Evolutionary conservation across 2,329 filamentous ascomycete genomes (phyloP), one percentile per base, ranked within the genome.

Genomic region (Monosporascus sp.): DNA sequence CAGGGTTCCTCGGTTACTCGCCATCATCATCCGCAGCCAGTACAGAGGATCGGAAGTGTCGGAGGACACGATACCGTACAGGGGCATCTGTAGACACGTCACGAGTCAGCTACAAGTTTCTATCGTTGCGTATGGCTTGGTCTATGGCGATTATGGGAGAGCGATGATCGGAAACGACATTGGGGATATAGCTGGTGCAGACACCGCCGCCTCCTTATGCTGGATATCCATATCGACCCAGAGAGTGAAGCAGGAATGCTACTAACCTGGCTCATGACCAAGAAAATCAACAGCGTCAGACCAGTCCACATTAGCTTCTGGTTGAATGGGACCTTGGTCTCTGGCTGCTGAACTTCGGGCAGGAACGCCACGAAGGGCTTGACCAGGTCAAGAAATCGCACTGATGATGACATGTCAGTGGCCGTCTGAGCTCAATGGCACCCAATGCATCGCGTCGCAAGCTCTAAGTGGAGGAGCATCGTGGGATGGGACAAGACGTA

Each of bases 1-100:
- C 72, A 96, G 74, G 25, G 92, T 96, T 74, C 92, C 92, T 69
- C 92, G 86, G 75, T 99, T 99, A 88, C 90, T 96, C 70, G 94
- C 94, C 84, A 97, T 85, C 86, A 99, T 97, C 93, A 99, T 97
- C 76, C 94, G 89, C 70, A 99, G 83, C 94, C 94, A 99, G 85
- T 99, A 99, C 68, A 99, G 82, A 65, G 94, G 95, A 78, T 99
- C 95, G 57, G 94, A 97, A 66, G 91, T 97, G 76, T 94, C 89
- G 68, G 94, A 99, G 52, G 94, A 99, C 70, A 99, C 95, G 75
- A 99, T 99, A 77, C 94, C 94, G 78, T 99, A 99, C 58, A 94
- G 79, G 61, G 94, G 92, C 94, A 99, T 97, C 80, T 46, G 22
- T 97, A 38, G 31, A 48, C 22, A 46, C 22, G 42, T 9, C 24